phyloP scores from a whole-genome alignment of 2,329 filamentous ascomycete species.

The Cladobotryum protrusum region DNA sequence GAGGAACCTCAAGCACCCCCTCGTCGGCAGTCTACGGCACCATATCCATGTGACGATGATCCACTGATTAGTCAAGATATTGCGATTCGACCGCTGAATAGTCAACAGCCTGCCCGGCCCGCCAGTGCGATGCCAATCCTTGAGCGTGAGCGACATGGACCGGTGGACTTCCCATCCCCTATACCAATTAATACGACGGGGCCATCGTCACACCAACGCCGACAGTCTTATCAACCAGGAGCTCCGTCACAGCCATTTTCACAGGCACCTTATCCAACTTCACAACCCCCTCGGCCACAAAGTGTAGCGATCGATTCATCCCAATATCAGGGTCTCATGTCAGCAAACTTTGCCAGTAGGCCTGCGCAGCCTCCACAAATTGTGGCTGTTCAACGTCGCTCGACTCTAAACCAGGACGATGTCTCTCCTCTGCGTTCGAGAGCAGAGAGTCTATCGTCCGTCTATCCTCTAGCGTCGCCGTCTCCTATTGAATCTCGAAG shows the following conservation, averaged over 20 bases:
- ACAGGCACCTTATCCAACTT: background rate
- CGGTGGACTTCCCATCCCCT: background rate
- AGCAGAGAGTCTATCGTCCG: constrained; percentile 13
- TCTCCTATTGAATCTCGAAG: constrained; percentile 14
- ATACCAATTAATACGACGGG: background rate
- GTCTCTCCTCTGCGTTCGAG: constrained; percentile 13
- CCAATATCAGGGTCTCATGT: background rate
- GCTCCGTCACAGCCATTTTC: background rate
- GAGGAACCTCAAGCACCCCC: constrained; percentile 1
- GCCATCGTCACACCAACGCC: constrained; percentile 1
- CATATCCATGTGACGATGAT: constrained; percentile 9
- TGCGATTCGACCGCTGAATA: background rate
- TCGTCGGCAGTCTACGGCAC: constrained; percentile 2
- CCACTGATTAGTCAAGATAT: background rate
- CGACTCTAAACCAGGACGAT: constrained; percentile 8
- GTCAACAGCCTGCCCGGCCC: constrained; percentile 8
- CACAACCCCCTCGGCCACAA: constrained; percentile 8
- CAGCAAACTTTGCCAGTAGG: constrained; percentile 1
- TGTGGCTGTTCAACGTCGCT: constrained; percentile 4
- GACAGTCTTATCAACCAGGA: constrained; percentile 1
- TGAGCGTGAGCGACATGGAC: background rate
- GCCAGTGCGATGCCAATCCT: constrained; percentile 11
- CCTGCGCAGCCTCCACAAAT: background rate
- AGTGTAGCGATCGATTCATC: background rate
- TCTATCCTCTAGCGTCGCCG: constrained; percentile 11